Percentiles rank a stretch among this genome's conserved stretches.
phyloP scores from a whole-genome alignment of 1,284 basidiomycete genomes.

The Pascua sp. region DNA sequence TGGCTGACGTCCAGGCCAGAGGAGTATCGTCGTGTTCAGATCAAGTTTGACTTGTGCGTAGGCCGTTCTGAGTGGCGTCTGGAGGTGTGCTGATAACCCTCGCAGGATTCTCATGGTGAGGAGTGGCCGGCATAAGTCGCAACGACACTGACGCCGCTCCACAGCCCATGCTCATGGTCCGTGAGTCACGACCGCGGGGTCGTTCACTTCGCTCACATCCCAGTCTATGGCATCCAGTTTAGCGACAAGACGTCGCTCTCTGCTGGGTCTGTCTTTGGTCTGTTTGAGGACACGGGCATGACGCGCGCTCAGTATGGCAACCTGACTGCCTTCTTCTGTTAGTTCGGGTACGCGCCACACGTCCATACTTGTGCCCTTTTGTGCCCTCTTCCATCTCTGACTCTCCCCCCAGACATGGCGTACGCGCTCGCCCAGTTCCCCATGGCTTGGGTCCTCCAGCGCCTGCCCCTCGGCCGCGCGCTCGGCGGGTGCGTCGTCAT shows the following conservation, averaged over 20 bases:
- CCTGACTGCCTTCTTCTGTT: slow-evolving; percentile 14
- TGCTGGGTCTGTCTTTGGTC: slow-evolving; percentile 19
- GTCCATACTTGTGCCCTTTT: too few species aligned
- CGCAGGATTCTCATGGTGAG: too few species aligned
- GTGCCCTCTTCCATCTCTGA: background rate
- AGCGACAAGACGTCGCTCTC: slow-evolving; percentile 14
- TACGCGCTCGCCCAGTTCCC: slow-evolving; percentile 28
- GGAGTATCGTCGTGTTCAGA: too few species aligned
- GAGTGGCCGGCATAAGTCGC: too few species aligned
- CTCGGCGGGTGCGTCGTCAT: slow-evolving; percentile 19
- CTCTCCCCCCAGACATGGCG: slow-evolving; percentile 14
- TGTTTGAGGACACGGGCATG: slow-evolving; percentile 30
- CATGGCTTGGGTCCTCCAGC: slow-evolving; percentile 28
- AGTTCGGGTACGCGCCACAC: background rate
- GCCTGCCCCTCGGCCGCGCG: slow-evolving; percentile 26
- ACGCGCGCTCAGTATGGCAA: slow-evolving; percentile 27
- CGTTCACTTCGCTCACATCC: too few species aligned
- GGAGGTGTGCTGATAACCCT: too few species aligned
- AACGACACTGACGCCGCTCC: too few species aligned
- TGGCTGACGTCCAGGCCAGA: too few species aligned
- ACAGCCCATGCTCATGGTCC: too few species aligned
- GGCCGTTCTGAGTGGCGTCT: too few species aligned
- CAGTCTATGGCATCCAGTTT: slow-evolving; percentile 12
- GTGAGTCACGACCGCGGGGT: too few species aligned
- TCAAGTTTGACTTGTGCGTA: too few species aligned